Percentiles rank a stretch among this genome's conserved stretches.
These are phyloP conservation scores for Penicillium longicatenatum DNA, from an alignment of 495 filamentous ascomycete species.

Conservation along the genomic window DNA sequence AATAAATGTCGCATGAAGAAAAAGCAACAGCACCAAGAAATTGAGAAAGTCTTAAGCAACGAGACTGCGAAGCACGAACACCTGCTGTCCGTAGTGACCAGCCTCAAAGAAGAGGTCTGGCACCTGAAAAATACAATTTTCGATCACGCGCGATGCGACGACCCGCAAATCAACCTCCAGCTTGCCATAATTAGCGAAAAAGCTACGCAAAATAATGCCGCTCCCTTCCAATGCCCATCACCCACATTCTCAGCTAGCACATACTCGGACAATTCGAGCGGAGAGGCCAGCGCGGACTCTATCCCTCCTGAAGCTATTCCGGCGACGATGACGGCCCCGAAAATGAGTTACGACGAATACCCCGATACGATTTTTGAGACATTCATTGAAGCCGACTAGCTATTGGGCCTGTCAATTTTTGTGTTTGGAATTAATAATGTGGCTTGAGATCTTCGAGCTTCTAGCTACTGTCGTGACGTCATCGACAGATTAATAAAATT, in stretches of 20 bases:
- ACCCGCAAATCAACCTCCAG: conserved; percentile 23
- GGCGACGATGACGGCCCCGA: neutral
- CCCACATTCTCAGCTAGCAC: conserved; percentile 15
- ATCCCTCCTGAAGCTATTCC: neutral
- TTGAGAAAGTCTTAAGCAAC: conserved; percentile 15
- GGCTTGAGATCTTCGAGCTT: neutral
- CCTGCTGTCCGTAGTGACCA: conserved; percentile 17
- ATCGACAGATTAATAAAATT: neutral
- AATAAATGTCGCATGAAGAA: conserved; percentile 30
- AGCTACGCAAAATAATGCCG: conserved; percentile 1
- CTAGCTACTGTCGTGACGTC: neutral
- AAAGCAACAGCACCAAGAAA: conserved; percentile 24
- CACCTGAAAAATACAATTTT: conserved; percentile 28
- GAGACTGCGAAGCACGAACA: conserved; percentile 24
- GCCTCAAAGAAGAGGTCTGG: conserved; percentile 26
- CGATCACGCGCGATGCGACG: conserved; percentile 25
- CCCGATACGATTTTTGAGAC: conserved; percentile 20
- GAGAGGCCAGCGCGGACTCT: neutral
- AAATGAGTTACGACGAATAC: neutral
- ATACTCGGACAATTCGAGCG: conserved; percentile 18
- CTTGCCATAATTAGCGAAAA: conserved; percentile 21
- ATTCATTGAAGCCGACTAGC: conserved; percentile 16
- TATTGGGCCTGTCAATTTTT: neutral
- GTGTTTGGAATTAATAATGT: neutral
- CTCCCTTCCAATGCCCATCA: conserved; percentile 7